Base-by-base conservation (phyloP, 2,329 filamentous ascomycete genomes). In the Pseudogymnoascus sp. region DNA sequence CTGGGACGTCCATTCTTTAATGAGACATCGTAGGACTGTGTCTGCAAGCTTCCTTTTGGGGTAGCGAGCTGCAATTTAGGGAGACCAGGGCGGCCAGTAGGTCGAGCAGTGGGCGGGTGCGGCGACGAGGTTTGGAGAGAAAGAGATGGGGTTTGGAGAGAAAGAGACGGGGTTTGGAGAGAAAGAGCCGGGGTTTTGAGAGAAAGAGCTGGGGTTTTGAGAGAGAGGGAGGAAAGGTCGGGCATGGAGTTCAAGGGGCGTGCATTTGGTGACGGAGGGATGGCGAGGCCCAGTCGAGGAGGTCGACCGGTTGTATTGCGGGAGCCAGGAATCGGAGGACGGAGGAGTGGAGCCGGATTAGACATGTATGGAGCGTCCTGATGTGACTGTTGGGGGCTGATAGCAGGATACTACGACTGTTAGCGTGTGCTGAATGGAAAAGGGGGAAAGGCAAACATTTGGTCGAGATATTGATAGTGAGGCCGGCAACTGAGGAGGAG, bases 11-110 rank as follows among this genome's bases (percentile, higher is more conserved):
- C 71, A 65, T 71, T 73, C 37, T 64, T 64, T 72, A 72, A 51
- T 69, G 81, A 69, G 76, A 80, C 69, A 74, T 82, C 89, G 72
- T 92, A 88, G 4, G 91, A 61, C 34, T 39, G 89, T 7, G 85
- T 85, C 63, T 85, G 82, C 67, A 86, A 87, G 73, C 86, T 91
- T 65, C 92, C 92, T 88, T 92, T 92, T 2, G 93, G 93, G 1
- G 93, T 97, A 14, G 90, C 90, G 19, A 97, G 83, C 71, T 91
- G 89, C 54, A 97, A 81, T 65, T 88, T 88, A n/a, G 92, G 92
- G 28, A 90, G 85, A 23, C 86, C 79, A 23, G 90, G 88, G 62
- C 72, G 67, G 19, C 60, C 60, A 36, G 48, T 36, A 14, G 7
- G 8, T 60, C 87, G 82, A 28, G 78, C 75, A 61, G 74, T 75